phyloP scores from a whole-genome alignment of 371 early-diverging fungal species.

The Haplosporangium sp. region DNA sequence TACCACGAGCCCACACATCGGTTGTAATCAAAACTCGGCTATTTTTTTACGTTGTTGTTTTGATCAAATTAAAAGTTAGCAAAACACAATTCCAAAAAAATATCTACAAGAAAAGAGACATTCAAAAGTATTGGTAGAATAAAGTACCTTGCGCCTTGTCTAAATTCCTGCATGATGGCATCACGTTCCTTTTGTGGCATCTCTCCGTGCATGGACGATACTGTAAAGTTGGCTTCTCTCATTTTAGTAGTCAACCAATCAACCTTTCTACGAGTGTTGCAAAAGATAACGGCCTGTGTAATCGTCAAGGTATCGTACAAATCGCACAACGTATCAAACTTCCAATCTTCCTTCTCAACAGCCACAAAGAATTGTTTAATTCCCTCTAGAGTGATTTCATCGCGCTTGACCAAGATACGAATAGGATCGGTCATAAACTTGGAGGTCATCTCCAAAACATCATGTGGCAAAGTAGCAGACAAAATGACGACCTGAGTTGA shows the following conservation, averaged over 20 bases:
- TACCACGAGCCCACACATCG: conserved; percentile 97
- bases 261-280: conserved; percentile 98
- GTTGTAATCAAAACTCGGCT: conserved; percentile 96
- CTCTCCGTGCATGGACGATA: conserved; percentile 99
- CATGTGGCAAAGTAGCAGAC: conserved; percentile 97
- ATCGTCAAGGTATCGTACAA: conserved; percentile 96
- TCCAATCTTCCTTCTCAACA: conserved; percentile 97
- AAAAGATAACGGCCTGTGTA: conserved; percentile 99
- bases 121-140: background rate
- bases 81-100: background rate
- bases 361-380: conserved; percentile 99
- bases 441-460: conserved; percentile 96
- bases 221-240: conserved; percentile 94
- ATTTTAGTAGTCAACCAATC: conserved; percentile 98
- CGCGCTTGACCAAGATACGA: conserved; percentile 99
- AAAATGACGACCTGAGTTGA: conserved; percentile 98
- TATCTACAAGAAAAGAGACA: background rate
- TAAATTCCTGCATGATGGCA: conserved; percentile 93
- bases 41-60: conserved; percentile 3
- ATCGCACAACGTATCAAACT: conserved; percentile 96
- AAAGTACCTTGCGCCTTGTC: conserved; percentile 76
- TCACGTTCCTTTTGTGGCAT: conserved; percentile 95
- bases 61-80: background rate
- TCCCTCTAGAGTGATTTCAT: conserved; percentile 99
- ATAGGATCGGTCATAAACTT: conserved; percentile 99